These are phyloP conservation scores for Typha latifolia DNA, from an alignment of 176 grass and related monocot genomes.

Conservation along the genomic window DNA sequence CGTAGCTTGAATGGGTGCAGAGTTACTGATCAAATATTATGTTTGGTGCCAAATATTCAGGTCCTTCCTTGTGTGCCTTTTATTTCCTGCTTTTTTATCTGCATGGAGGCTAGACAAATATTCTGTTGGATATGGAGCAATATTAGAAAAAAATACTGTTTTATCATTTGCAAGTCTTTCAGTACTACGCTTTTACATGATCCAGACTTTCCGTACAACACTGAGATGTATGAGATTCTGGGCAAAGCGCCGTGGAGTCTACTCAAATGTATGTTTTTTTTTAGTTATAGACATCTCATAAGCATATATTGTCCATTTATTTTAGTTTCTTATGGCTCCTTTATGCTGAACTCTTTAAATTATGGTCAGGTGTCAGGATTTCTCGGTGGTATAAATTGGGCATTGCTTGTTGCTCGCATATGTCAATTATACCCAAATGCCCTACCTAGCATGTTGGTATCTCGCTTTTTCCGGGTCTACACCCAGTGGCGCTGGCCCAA, in stretches of 20 bases:
- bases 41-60: slow-evolving; percentile 69
- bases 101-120: background rate
- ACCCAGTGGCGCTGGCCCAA: slow-evolving; percentile 94
- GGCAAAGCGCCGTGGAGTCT: slow-evolving; percentile 77
- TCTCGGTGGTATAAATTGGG: slow-evolving; percentile 99
- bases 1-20: slow-evolving; percentile 87
- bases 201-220: slow-evolving; percentile 78
- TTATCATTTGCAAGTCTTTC: background rate
- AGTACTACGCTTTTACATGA: slow-evolving; percentile 22
- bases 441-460: slow-evolving; percentile 71
- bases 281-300: background rate
- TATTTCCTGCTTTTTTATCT: background rate
- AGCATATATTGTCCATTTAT: background rate
- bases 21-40: slow-evolving; percentile 86
- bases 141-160: slow-evolving; percentile 7
- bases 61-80: slow-evolving; percentile 16
- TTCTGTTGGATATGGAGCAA: background rate
- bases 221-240: slow-evolving; percentile 89
- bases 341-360: background rate
- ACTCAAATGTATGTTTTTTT: slow-evolving; percentile 68
- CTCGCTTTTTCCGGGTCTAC: slow-evolving; percentile 85
- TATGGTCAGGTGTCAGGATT: slow-evolving; percentile 81
- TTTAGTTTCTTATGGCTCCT: background rate
- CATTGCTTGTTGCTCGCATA: slow-evolving; percentile 81
- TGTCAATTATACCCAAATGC: slow-evolving; percentile 97